phyloP scores from a whole-genome alignment of 306 rosid genomes.

The Prunus kanzakura region DNA sequence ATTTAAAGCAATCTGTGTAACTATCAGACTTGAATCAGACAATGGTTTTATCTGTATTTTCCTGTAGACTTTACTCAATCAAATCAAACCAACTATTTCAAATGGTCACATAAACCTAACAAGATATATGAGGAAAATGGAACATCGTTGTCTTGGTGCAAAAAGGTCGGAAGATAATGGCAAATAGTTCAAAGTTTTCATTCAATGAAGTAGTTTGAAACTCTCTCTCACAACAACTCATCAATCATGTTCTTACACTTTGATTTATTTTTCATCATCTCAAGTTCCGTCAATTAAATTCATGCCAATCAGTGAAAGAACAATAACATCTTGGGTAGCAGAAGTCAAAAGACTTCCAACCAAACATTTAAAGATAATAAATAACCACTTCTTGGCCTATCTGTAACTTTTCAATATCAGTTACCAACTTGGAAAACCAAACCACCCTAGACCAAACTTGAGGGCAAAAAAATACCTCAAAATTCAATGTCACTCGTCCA shows the following conservation, averaged over 20 bases:
- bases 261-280: neutral
- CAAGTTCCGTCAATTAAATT: neutral
- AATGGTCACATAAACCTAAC: too few relatives aligned
- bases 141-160: too few relatives aligned
- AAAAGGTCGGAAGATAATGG: neutral
- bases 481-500: neutral
- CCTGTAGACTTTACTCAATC: too few relatives aligned
- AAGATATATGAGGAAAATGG: too few relatives aligned
- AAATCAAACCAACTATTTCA: too few relatives aligned
- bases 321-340: neutral
- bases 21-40: too few relatives aligned
- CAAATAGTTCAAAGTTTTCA: neutral
- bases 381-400: neutral
- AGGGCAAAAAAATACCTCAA: too few relatives aligned
- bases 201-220: too few relatives aligned
- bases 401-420: neutral
- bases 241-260: neutral
- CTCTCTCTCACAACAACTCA: neutral
- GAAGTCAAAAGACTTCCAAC: neutral
- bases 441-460: neutral
- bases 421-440: conserved; percentile 6
- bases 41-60: too few relatives aligned
- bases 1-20: too few relatives aligned
- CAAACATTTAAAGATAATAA: neutral
- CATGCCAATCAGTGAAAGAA: neutral